A percentile compares a stretch with the other conserved stretches of the same genome.
These are phyloP conservation scores for Globisporangium parvum DNA, from an alignment of 352 stramenopile genomes.

Conservation along the genomic window DNA sequence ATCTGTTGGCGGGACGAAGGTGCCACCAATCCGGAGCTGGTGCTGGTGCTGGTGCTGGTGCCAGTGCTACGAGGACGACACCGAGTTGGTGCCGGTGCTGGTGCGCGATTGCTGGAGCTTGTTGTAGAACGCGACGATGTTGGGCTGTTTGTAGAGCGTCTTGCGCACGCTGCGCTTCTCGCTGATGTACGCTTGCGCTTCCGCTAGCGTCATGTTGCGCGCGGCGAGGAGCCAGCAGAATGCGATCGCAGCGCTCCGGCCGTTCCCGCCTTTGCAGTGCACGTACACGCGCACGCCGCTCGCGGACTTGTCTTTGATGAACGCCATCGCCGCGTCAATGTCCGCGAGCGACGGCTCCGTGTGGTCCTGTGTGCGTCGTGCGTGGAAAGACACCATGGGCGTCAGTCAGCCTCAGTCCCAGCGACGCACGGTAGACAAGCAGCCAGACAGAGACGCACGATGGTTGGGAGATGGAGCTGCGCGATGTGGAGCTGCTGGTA, in stretches of 20 bases:
- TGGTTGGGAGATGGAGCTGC: constrained; percentile 87
- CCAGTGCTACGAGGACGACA: too few relatives aligned
- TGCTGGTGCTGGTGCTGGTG: too few relatives aligned
- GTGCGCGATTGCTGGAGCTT: constrained; percentile 27
- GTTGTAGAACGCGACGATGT: constrained; percentile 74
- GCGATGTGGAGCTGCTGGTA: constrained; percentile 89
- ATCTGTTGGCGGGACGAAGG: too few relatives aligned
- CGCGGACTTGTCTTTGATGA: constrained; percentile 86
- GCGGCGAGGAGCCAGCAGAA: constrained; percentile 88
- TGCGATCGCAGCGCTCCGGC: constrained; percentile 88
- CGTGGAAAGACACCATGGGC: neutral
- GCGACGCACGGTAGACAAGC: neutral
- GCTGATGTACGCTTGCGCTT: constrained; percentile 87
- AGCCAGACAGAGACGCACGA: constrained; percentile 47
- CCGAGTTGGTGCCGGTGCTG: too few relatives aligned
- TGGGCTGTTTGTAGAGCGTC: constrained; percentile 84
- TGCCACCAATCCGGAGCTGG: too few relatives aligned
- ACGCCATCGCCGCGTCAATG: constrained; percentile 73
- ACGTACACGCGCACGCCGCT: constrained; percentile 91
- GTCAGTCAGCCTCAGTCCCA: neutral
- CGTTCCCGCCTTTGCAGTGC: constrained; percentile 95
- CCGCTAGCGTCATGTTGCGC: constrained; percentile 61
- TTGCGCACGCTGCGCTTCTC: constrained; percentile 88
- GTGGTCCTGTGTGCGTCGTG: constrained; percentile 68
- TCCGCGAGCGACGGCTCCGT: constrained; percentile 66